Evolutionary conservation across 352 stramenopile genomes (phyloP).

Genomic region (Phytopythium litorale): DNA sequence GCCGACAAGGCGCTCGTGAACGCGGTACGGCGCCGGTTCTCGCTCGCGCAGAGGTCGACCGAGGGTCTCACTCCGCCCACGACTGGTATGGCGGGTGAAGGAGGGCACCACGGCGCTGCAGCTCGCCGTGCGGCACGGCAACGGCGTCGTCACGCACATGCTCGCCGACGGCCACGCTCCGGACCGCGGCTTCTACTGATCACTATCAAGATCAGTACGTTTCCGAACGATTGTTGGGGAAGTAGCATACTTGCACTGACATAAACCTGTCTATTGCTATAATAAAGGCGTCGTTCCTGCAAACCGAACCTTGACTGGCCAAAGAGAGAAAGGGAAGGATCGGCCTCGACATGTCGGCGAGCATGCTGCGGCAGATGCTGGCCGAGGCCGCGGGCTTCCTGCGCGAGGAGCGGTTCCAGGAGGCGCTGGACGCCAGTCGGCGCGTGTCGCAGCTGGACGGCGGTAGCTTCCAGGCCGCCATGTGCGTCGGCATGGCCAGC

Average conservation of each 20-base stretch:
- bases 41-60: not conserved
- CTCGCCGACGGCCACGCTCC: constrained; percentile 48
- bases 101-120: constrained; percentile 64
- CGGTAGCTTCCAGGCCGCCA: constrained; percentile 80
- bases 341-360: constrained; percentile 41
- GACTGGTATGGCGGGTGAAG: constrained; percentile 12
- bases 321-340: not conserved
- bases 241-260: too few relatives aligned
- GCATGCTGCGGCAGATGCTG: constrained; percentile 75
- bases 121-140: constrained; percentile 60
- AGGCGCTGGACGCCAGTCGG: constrained; percentile 59
- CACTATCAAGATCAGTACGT: not conserved
- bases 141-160: constrained; percentile 58
- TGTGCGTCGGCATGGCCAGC: constrained; percentile 75
- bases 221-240: too few relatives aligned
- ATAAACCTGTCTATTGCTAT: too few relatives aligned
- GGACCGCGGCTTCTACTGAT: constrained; percentile 58
- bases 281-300: too few relatives aligned
- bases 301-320: too few relatives aligned
- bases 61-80: not conserved
- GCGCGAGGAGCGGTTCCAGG: constrained; percentile 70
- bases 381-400: constrained; percentile 64
- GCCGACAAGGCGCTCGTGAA: too few relatives aligned
- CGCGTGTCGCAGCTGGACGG: constrained; percentile 74
- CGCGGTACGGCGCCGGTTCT: constrained; percentile 21